These are phyloP conservation scores for Pistacia atlantica DNA, from an alignment of 345 rosid genomes.

Conservation along the genomic window DNA sequence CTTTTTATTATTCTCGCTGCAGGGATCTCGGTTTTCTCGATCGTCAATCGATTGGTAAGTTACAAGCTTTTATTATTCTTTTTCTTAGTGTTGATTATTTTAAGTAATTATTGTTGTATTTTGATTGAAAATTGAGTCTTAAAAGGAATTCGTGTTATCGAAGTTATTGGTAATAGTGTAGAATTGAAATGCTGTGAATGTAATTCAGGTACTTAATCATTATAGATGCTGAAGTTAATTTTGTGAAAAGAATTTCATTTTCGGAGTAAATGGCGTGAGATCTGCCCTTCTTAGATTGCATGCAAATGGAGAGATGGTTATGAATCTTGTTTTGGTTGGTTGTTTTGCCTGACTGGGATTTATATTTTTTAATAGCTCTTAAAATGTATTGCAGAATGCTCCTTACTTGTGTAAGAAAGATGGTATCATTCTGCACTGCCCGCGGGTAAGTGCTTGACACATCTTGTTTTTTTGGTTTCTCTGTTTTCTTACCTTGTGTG, in stretches of 20 bases:
- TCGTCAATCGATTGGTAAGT: conserved; percentile 70
- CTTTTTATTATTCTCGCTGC: conserved; percentile 49
- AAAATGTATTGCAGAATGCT: conserved; percentile 52
- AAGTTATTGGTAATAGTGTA: not conserved
- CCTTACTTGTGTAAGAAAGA: conserved; percentile 94
- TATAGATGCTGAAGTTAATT: not conserved
- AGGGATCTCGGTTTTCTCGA: conserved; percentile 68
- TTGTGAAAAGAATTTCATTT: not conserved
- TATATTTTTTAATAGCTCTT: not conserved
- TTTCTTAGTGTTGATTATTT: not conserved
- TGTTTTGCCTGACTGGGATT: not conserved
- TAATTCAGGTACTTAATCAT: not conserved
- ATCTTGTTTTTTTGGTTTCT: conserved; percentile 3
- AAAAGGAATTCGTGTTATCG: not conserved
- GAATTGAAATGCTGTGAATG: conserved; percentile 2
- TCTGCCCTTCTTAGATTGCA: conserved; percentile 10
- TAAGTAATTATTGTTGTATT: not conserved
- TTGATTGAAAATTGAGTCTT: not conserved
- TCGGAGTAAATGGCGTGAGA: not conserved
- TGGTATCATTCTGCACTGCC: conserved; percentile 95
- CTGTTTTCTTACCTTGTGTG: not conserved
- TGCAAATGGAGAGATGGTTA: not conserved
- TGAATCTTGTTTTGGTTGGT: conserved; percentile 4
- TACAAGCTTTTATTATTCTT: not conserved
- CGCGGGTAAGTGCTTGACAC: conserved; percentile 60